Percentiles rank a stretch among this genome's conserved stretches.
phyloP scores from a whole-genome alignment of 129 eudicot species.

The Flaveria brownii region DNA sequence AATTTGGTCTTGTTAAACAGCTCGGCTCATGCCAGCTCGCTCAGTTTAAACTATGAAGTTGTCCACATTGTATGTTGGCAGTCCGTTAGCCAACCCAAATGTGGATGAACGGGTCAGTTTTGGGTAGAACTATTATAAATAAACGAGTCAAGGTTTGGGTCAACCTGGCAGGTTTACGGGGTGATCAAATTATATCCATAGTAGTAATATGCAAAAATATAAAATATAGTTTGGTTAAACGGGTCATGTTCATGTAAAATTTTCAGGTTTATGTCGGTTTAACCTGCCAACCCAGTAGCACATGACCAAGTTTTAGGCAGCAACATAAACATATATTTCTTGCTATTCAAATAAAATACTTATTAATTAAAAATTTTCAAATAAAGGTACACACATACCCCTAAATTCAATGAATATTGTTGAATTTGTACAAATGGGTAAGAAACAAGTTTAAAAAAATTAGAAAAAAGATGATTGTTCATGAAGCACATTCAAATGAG shows the following conservation, averaged over 20 bases:
- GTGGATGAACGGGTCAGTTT: not conserved
- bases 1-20: too few relatives aligned
- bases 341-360: not conserved
- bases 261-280: not conserved
- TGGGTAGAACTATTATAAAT: not conserved
- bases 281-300: not conserved
- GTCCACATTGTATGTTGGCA: too few relatives aligned
- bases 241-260: not conserved
- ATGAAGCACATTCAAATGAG: slow-evolving; percentile 52
- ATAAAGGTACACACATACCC: not conserved
- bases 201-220: not conserved
- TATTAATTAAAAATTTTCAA: not conserved
- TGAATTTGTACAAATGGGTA: slow-evolving; percentile 14
- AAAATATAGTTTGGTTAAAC: not conserved
- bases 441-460: slow-evolving; percentile 1
- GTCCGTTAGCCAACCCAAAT: not conserved
- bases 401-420: not conserved
- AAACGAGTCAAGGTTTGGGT: not conserved
- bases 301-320: not conserved
- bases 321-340: not conserved
- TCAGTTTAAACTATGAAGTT: too few relatives aligned
- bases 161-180: not conserved
- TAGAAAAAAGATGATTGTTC: slow-evolving; percentile 55
- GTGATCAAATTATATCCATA: not conserved
- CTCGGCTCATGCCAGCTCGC: too few relatives aligned